Conservation (phyloP, 1,139 yeast genomes). For the Meyerozyma elateridarum region DNA sequence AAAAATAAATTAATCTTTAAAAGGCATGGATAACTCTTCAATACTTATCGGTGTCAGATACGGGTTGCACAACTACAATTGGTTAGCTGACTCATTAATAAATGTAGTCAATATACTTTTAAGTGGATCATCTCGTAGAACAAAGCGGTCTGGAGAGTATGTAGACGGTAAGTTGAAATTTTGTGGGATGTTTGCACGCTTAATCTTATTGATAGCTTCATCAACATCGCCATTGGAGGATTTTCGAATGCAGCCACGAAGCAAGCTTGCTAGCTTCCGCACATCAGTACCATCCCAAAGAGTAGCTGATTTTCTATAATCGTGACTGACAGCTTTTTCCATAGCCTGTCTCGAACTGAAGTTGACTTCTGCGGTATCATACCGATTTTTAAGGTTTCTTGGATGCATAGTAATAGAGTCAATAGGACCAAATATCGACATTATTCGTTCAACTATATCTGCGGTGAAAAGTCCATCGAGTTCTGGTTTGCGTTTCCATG, state of each 20-base stretch:
- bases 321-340: slow-evolving; percentile 33
- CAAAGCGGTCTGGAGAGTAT: no score
- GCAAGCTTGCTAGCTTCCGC: slow-evolving; percentile 43
- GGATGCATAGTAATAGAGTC: slow-evolving; percentile 13
- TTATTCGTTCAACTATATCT: slow-evolving; percentile 31
- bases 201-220: no score
- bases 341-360: slow-evolving; percentile 24
- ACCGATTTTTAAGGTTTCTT: slow-evolving; percentile 20
- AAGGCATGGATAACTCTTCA: slow-evolving; percentile 12
- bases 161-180: no score
- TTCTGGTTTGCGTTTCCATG: slow-evolving; percentile 43
- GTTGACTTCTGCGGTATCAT: slow-evolving; percentile 35
- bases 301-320: slow-evolving; percentile 36
- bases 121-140: neutral
- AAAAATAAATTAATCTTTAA: slow-evolving; percentile 16
- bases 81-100: no score
- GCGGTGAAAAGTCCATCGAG: slow-evolving; percentile 26
- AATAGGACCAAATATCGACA: slow-evolving; percentile 45
- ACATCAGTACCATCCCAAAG: slow-evolving; percentile 47
- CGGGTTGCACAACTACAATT: slow-evolving; percentile 24
- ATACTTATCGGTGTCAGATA: slow-evolving; percentile 27
- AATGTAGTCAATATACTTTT: no score
- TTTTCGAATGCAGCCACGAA: slow-evolving; percentile 40
- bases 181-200: no score
- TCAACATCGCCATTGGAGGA: no score